Base-by-base conservation (phyloP, 169 alveolate genomes). In the Cyclospora cayetanensis region DNA sequence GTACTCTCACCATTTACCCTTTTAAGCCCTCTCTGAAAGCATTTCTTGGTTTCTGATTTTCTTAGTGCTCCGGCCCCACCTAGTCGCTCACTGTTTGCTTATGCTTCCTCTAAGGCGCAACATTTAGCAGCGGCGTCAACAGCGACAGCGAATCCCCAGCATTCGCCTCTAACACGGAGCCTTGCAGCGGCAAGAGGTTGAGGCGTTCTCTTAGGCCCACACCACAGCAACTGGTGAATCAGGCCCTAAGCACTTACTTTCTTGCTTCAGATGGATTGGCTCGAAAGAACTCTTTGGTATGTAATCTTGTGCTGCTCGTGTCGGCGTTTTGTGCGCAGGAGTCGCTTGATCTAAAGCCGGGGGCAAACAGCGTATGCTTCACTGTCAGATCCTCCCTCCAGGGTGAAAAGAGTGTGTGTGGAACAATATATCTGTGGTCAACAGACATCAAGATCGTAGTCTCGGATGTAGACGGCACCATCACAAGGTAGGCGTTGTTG, bases 401-500 rank as follows among this genome's bases (percentile, higher is more conserved):
- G 95, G 99, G 99, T 0, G 96, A 96, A 55, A 96, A 98, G 93
- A 95, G 98, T 76, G 96, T 98, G 35, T 94, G 93, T 66, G 99
- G 99, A 20, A 94, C 97, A 50, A 95, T 99, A 1, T 99, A 97
- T 94, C 94, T 98, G 43, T 98, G 99, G 99, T 96, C 98, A 29
- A 94, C 95, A 37, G 96, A 96, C 91, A 93, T 97, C n/a, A 97
- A 97, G 93, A 97, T 98, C 86, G 98, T 99, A 2, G 96, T 98
- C 34, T 96, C 99, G 29, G 99, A 99, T 95, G 98, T 99, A 42
- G 99, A 99, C 95, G 99, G 99, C 15, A 98, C 99, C 60, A 97
- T 98, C 79, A 97, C 99, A 18, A 70, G 91, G 94, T 91, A 31
- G 31, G 94, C 46, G 66, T 46, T 60, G 80, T 43, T 80, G 90